phyloP scores from a whole-genome alignment of 2,329 filamentous ascomycete species.

The Coniochaeta sp. region DNA sequence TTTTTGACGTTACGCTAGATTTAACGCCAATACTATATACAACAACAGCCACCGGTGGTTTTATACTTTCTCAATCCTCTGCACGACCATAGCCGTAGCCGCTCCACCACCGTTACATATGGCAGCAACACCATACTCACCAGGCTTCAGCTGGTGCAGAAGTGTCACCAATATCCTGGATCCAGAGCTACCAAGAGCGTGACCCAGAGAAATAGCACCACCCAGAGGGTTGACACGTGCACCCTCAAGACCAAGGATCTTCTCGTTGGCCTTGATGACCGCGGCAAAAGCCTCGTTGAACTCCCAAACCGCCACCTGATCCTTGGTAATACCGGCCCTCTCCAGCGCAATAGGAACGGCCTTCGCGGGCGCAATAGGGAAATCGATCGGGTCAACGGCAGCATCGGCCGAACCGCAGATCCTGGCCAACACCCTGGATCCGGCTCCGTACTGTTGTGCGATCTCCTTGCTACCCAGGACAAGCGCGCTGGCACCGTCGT shows the following conservation, averaged over 20 bases:
- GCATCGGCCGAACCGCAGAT: conserved; percentile 86
- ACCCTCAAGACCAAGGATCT: conserved; percentile 71
- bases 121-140: conserved; percentile 89
- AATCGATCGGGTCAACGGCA: conserved; percentile 85
- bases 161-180: conserved; percentile 85
- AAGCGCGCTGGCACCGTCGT: conserved; percentile 87
- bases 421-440: conserved; percentile 76
- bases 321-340: conserved; percentile 82
- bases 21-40: not conserved
- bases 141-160: conserved; percentile 83
- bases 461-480: conserved; percentile 77
- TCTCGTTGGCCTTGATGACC: conserved; percentile 89
- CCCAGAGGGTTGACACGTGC: conserved; percentile 83
- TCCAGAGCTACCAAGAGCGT: conserved; percentile 88
- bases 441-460: conserved; percentile 70
- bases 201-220: conserved; percentile 85
- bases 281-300: conserved; percentile 98
- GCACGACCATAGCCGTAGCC: conserved; percentile 84
- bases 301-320: conserved; percentile 92
- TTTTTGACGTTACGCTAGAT: not conserved
- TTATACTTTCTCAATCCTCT: conserved; percentile 58
- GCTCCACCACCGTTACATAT: conserved; percentile 97
- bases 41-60: too few species aligned
- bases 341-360: conserved; percentile 86
- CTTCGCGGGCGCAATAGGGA: conserved; percentile 86